Percentiles rank a stretch among this genome's conserved stretches.
These are phyloP conservation scores for Gossypium anomalum DNA, from an alignment of 345 rosid genomes.

Conservation along the genomic window DNA sequence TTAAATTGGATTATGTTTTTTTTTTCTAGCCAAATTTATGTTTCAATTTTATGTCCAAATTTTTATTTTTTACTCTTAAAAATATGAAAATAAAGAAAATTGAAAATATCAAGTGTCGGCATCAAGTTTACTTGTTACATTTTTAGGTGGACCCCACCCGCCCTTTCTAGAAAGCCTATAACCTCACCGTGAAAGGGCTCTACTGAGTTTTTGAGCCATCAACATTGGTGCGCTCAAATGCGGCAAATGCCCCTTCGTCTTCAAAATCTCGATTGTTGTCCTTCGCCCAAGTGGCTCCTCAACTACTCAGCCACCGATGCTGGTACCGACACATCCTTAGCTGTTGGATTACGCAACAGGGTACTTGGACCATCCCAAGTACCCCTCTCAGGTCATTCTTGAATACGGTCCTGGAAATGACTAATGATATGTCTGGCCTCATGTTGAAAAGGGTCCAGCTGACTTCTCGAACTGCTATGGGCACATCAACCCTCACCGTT, in stretches of 20 bases:
- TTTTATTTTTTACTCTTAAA: no score
- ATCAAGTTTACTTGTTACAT: constrained; percentile 11
- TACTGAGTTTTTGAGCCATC: constrained; percentile 58
- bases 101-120: constrained; percentile 20
- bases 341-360: constrained; percentile 68
- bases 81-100: no score
- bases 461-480: constrained; percentile 71
- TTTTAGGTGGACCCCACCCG: constrained; percentile 5
- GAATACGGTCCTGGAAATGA: constrained; percentile 58
- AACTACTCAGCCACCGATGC: constrained; percentile 64
- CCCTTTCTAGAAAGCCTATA: neutral
- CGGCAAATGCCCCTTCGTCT: constrained; percentile 82
- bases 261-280: constrained; percentile 53
- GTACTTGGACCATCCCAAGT: constrained; percentile 57
- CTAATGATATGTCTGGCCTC: constrained; percentile 80
- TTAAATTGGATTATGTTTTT: no score
- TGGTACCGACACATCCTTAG: constrained; percentile 61
- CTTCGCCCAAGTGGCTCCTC: constrained; percentile 58
- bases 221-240: constrained; percentile 71
- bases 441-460: constrained; percentile 84
- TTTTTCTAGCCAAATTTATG: no score
- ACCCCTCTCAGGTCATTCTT: constrained; percentile 64
- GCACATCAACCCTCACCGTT: constrained; percentile 79
- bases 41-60: no score
- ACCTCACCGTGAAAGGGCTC: constrained; percentile 54